These are phyloP conservation scores for Talaromyces sp. DNA, from an alignment of 2,329 filamentous ascomycete species.

Conservation along the genomic window DNA sequence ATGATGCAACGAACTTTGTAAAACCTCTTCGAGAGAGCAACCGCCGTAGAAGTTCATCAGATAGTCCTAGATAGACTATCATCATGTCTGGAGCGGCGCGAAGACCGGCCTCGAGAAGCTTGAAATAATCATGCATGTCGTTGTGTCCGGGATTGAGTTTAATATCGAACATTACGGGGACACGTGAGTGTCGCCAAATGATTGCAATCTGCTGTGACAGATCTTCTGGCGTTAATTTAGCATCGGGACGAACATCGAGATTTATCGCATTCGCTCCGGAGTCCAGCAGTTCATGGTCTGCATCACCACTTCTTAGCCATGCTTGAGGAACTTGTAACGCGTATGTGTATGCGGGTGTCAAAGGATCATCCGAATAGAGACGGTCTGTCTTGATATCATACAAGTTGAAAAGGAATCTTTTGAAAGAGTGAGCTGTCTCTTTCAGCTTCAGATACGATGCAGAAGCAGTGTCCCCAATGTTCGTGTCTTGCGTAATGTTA, in stretches of 20 bases:
- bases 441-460: neutral
- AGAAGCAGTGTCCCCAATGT: neutral
- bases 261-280: conserved; percentile 5
- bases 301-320: neutral
- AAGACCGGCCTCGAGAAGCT: neutral
- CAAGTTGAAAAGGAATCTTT: conserved; percentile 2
- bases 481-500: conserved; percentile 8
- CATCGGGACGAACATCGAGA: neutral
- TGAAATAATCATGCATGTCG: neutral
- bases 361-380: neutral
- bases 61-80: neutral
- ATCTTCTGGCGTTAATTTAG: neutral
- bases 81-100: conserved; percentile 1
- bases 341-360: neutral
- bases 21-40: neutral
- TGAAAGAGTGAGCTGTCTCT: neutral
- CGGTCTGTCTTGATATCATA: neutral
- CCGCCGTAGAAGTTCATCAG: neutral
- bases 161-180: conserved; percentile 4
- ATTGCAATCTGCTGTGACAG: neutral
- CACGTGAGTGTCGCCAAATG: conserved; percentile 1
- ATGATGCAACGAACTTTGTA: neutral
- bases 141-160: neutral
- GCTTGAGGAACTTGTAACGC: neutral
- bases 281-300: neutral